Evolutionary conservation across 2,329 filamentous ascomycete genomes (phyloP).

Genomic region (Thyridium curvatum): DNA sequence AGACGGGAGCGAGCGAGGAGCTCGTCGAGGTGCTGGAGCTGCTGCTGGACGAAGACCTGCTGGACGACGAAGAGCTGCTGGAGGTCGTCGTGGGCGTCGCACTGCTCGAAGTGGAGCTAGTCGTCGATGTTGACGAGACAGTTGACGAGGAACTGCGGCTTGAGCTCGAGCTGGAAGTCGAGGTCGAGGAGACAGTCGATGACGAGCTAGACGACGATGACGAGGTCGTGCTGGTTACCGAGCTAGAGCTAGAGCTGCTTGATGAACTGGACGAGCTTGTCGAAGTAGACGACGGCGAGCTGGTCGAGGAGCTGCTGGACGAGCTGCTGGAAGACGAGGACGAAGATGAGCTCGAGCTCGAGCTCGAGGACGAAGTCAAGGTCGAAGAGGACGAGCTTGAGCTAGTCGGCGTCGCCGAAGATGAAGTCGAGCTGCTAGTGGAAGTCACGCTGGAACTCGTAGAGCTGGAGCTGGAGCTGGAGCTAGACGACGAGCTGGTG

Average conservation of each 20-base stretch:
- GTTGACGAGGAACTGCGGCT: constrained; percentile 11
- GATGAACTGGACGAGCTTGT: too few relatives aligned
- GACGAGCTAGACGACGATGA: background rate
- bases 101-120: background rate
- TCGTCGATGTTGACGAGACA: constrained; percentile 15
- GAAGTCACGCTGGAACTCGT: background rate
- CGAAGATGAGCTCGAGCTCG: too few relatives aligned
- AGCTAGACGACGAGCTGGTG: constrained; percentile 1
- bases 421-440: background rate
- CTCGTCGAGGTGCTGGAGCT: background rate
- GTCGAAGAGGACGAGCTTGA: background rate
- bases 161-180: constrained; percentile 4
- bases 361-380: too few relatives aligned
- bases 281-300: too few relatives aligned
- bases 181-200: background rate
- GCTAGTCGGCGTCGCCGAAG: too few relatives aligned
- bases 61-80: background rate
- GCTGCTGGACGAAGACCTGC: constrained; percentile 6
- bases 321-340: too few relatives aligned
- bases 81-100: background rate
- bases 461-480: constrained; percentile 1
- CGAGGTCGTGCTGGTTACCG: background rate
- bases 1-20: background rate
- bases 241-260: background rate
- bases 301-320: too few relatives aligned